Conservation (phyloP, 495 filamentous ascomycete genomes). For the Cercophora sp. region DNA sequence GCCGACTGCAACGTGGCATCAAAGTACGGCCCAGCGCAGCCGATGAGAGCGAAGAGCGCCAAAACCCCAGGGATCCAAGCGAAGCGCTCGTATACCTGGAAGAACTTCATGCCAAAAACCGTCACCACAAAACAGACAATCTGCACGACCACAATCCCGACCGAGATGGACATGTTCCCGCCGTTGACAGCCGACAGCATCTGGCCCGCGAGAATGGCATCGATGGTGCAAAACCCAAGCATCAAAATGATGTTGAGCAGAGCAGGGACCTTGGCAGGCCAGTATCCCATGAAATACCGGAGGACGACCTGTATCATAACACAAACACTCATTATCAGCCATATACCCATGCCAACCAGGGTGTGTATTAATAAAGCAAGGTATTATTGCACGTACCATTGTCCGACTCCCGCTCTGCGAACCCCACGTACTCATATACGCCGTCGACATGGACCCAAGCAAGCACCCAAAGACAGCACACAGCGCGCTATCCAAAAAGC, state of each 20-base stretch:
- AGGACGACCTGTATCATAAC: conserved; percentile 55
- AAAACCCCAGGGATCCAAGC: conserved; percentile 66
- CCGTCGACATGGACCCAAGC: conserved; percentile 1
- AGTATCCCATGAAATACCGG: conserved; percentile 76
- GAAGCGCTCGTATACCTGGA: conserved; percentile 68
- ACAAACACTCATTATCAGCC: background rate
- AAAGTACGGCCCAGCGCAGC: conserved; percentile 61
- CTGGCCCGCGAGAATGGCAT: conserved; percentile 68
- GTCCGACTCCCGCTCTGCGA: conserved; percentile 8
- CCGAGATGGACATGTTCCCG: conserved; percentile 59
- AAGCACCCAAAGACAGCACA: conserved; percentile 4
- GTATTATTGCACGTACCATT: conserved; percentile 4
- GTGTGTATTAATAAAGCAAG: conserved; percentile 9
- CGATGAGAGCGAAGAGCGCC: conserved; percentile 62
- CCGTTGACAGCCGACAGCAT: conserved; percentile 70
- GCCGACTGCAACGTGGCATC: conserved; percentile 45
- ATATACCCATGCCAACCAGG: too few species aligned
- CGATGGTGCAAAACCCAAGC: conserved; percentile 67
- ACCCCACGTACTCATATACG: conserved; percentile 7
- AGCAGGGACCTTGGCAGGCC: conserved; percentile 70
- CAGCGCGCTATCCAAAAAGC: conserved; percentile 4
- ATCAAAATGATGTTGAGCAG: conserved; percentile 68
- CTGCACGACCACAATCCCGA: conserved; percentile 68
- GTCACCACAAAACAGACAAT: conserved; percentile 64
- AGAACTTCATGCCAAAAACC: conserved; percentile 68